phyloP scores from a whole-genome alignment of 2,329 filamentous ascomycete genomes.

The Cercospora sp. region DNA sequence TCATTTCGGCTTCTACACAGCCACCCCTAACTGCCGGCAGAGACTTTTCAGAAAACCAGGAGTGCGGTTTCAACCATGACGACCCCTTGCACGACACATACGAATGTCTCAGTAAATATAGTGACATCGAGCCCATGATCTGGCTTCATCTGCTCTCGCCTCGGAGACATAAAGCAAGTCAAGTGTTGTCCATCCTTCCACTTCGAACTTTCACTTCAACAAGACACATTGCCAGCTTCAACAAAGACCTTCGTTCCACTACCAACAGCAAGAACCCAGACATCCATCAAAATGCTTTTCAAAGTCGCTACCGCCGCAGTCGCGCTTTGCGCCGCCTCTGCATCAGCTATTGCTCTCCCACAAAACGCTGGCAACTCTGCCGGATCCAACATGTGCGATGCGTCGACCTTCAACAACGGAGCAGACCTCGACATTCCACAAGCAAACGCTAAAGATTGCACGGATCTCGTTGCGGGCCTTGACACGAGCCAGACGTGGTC shows the following conservation, averaged over 20 bases:
- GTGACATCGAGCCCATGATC: background rate
- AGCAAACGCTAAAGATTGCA: background rate
- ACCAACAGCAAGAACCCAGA: background rate
- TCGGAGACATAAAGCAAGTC: background rate
- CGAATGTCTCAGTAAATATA: background rate
- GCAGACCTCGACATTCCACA: background rate
- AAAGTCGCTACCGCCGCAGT: slow-evolving; percentile 2
- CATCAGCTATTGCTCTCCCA: slow-evolving; percentile 7
- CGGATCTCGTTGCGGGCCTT: background rate
- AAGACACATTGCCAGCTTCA: background rate
- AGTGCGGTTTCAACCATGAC: background rate
- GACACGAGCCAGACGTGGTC: background rate
- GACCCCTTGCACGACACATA: background rate
- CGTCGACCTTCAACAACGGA: slow-evolving; percentile 16
- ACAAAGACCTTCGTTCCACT: background rate
- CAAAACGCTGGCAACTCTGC: slow-evolving; percentile 4
- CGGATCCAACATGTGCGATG: slow-evolving; percentile 15
- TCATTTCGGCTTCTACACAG: background rate
- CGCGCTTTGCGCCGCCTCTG: background rate
- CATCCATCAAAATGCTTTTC: slow-evolving; percentile 11
- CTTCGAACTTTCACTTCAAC: background rate
- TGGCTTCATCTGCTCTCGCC: background rate
- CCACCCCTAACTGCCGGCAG: background rate
- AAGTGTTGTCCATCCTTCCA: background rate
- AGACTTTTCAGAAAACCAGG: background rate